These are phyloP conservation scores for Inonotus hispidus DNA, from an alignment of 1,284 basidiomycete species.

Conservation along the genomic window DNA sequence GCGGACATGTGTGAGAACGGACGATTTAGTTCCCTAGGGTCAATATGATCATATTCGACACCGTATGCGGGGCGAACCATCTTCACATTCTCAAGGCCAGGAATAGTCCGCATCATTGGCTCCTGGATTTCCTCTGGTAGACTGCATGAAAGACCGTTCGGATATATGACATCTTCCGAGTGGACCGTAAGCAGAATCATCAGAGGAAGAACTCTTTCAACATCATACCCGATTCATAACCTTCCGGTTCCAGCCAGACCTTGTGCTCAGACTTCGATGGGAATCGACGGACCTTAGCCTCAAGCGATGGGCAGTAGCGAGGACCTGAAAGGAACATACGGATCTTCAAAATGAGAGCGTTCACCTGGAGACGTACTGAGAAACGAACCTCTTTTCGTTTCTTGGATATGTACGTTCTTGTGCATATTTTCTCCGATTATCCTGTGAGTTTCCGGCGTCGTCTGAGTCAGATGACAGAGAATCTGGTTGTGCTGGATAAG, in stretches of 20 bases:
- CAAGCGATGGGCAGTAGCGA: slow-evolving; percentile 86
- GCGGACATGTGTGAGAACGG: slow-evolving; percentile 26
- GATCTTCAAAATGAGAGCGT: not conserved
- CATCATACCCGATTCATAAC: slow-evolving; percentile 72
- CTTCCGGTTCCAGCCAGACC: slow-evolving; percentile 90
- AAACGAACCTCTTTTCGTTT: slow-evolving; percentile 69
- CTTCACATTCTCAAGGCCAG: slow-evolving; percentile 77
- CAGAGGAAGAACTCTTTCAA: not conserved
- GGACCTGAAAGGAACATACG: slow-evolving; percentile 69
- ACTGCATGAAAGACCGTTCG: slow-evolving; percentile 85
- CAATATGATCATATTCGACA: slow-evolving; percentile 91
- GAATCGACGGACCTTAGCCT: slow-evolving; percentile 82
- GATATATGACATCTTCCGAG: slow-evolving; percentile 70
- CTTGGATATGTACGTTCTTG: slow-evolving; percentile 77
- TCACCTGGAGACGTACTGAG: not conserved
- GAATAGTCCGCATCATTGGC: slow-evolving; percentile 74
- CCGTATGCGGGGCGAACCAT: slow-evolving; percentile 86
- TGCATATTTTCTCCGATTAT: slow-evolving; percentile 72
- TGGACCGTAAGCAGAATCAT: not conserved
- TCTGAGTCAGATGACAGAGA: slow-evolving; percentile 67
- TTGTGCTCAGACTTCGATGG: slow-evolving; percentile 65
- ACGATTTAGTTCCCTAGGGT: slow-evolving; percentile 76
- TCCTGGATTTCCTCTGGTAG: slow-evolving; percentile 81
- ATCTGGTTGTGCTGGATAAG: slow-evolving; percentile 60
- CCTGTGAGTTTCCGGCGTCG: slow-evolving; percentile 67